A percentile compares a stretch with the other conserved stretches of the same genome.
phyloP scores from a whole-genome alignment of 2,329 filamentous ascomycete genomes.

The Aureobasidium sp. region DNA sequence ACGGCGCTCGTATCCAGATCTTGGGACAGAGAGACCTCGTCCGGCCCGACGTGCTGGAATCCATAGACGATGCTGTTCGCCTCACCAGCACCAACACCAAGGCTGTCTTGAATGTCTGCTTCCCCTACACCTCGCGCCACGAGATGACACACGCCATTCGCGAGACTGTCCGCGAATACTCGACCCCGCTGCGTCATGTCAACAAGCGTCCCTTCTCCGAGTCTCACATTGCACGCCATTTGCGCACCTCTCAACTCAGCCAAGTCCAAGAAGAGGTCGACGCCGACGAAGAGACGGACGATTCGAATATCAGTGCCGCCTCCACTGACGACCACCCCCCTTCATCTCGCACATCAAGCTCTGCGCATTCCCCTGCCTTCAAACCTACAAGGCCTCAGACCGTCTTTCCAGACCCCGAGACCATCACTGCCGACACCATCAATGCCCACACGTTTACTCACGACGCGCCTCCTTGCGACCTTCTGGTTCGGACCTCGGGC shows the following conservation, averaged over 20 bases:
- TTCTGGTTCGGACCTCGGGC: constrained; percentile 86
- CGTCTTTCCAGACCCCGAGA: constrained; percentile 69
- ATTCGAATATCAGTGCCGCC: constrained; percentile 15
- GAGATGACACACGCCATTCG: constrained; percentile 90
- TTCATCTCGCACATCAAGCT: constrained; percentile 32
- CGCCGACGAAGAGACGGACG: constrained; percentile 15
- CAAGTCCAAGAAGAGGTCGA: constrained; percentile 31
- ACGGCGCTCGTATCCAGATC: constrained; percentile 80
- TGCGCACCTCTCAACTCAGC: constrained; percentile 49
- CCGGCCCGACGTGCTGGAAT: constrained; percentile 78
- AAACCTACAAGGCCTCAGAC: constrained; percentile 29
- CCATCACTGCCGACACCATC: constrained; percentile 75
- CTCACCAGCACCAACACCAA: constrained; percentile 79
- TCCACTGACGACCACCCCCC: constrained; percentile 25
- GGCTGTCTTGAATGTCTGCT: constrained; percentile 84
- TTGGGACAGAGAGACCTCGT: constrained; percentile 79
- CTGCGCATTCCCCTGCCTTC: constrained; percentile 32
- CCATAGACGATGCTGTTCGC: constrained; percentile 77
- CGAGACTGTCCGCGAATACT: constrained; percentile 80
- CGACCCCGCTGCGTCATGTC: constrained; percentile 50
- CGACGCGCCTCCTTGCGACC: constrained; percentile 76
- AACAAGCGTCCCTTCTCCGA: constrained; percentile 71
- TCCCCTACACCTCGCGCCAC: constrained; percentile 91
- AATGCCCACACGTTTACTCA: constrained; percentile 83
- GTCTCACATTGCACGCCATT: constrained; percentile 77